Percentiles rank a stretch among this genome's conserved stretches.
Evolutionary conservation across 768 basidiomycete species (phyloP).

Genomic region (Macrolepiota fuliginosa): DNA sequence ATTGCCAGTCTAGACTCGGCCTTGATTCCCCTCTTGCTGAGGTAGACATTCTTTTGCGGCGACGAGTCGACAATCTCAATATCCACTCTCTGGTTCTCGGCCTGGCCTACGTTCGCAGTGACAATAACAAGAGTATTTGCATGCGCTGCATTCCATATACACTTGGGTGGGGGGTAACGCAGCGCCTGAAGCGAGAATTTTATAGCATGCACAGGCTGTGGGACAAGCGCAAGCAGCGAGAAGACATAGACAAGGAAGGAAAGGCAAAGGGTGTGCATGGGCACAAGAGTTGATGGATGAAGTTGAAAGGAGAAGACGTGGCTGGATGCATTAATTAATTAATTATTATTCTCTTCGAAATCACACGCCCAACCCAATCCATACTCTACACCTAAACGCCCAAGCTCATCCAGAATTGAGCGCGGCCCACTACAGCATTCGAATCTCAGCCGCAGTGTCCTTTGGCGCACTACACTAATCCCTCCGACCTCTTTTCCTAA

Average conservation of each 20-base stretch:
- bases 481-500: slow-evolving; percentile 9
- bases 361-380: slow-evolving; percentile 10
- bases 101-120: slow-evolving; percentile 87
- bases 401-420: slow-evolving; percentile 7
- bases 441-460: background rate
- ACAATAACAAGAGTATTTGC: slow-evolving; percentile 89
- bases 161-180: slow-evolving; percentile 75
- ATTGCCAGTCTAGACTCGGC: slow-evolving; percentile 92
- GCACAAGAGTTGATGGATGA: background rate
- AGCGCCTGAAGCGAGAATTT: slow-evolving; percentile 80
- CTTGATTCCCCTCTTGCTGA: slow-evolving; percentile 84
- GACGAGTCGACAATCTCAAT: slow-evolving; percentile 93
- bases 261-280: background rate
- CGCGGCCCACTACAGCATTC: slow-evolving; percentile 9
- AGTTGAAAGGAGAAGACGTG: background rate
- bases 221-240: slow-evolving; percentile 23
- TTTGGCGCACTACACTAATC: slow-evolving; percentile 2
- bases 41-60: slow-evolving; percentile 81
- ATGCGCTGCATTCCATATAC: slow-evolving; percentile 95
- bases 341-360: slow-evolving; percentile 3
- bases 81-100: slow-evolving; percentile 79
- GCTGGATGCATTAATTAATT: background rate
- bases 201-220: slow-evolving; percentile 53
- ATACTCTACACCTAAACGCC: background rate
- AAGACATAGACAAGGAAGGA: slow-evolving; percentile 22